These are phyloP conservation scores for Leccinum solheimii DNA, from an alignment of 1,284 basidiomycete species.

Conservation along the genomic window DNA sequence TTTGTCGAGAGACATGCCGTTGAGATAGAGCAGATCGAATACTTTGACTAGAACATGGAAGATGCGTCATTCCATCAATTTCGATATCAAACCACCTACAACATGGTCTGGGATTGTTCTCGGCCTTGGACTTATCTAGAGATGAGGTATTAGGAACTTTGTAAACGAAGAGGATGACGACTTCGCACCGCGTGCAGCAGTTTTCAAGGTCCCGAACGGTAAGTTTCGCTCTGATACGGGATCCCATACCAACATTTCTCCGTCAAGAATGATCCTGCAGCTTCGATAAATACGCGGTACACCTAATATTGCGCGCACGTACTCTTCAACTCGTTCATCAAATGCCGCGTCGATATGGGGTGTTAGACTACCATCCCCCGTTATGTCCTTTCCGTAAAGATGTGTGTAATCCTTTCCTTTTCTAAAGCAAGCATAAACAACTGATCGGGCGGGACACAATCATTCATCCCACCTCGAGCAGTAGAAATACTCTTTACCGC, in stretches of 20 bases:
- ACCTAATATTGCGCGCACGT: constrained; percentile 32
- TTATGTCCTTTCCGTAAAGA: constrained; percentile 77
- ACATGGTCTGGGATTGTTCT: constrained; percentile 79
- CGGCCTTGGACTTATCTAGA: constrained; percentile 68
- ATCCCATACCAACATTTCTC: constrained; percentile 98
- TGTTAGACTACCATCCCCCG: constrained; percentile 81
- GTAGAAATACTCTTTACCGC: constrained; percentile 86
- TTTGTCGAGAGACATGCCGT: constrained; percentile 68
- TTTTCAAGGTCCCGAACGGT: constrained; percentile 90
- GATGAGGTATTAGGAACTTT: constrained; percentile 5
- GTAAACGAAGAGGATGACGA: neutral
- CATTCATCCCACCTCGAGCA: constrained; percentile 70
- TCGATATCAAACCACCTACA: constrained; percentile 55
- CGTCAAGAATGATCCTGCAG: constrained; percentile 84
- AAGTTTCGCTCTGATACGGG: constrained; percentile 82
- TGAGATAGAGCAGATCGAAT: constrained; percentile 89
- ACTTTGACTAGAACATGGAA: constrained; percentile 71
- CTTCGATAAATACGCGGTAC: constrained; percentile 2
- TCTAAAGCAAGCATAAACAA: constrained; percentile 40
- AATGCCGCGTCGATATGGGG: constrained; percentile 80
- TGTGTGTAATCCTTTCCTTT: constrained; percentile 95
- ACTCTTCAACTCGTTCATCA: constrained; percentile 77
- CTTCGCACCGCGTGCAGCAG: constrained; percentile 73
- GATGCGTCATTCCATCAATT: neutral
- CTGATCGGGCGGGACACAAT: neutral